Conservation (phyloP, 768 basidiomycete species). For the Cystobasidium ongulense region DNA sequence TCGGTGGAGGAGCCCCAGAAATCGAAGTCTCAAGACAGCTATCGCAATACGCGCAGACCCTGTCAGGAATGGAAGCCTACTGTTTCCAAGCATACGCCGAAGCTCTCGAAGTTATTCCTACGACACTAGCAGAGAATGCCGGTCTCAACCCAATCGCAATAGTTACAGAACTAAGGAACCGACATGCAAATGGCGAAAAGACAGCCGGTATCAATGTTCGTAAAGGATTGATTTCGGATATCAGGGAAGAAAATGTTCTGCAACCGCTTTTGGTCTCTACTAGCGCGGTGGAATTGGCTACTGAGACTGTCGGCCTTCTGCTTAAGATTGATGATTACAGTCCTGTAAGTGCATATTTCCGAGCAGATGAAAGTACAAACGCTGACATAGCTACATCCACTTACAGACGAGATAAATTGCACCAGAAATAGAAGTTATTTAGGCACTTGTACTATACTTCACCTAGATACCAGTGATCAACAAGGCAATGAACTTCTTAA, state of each 20-base stretch:
- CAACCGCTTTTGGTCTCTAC: constrained; percentile 88
- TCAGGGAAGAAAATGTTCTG: constrained; percentile 92
- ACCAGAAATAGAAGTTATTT: background rate
- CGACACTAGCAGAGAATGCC: constrained; percentile 94
- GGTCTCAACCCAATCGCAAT: constrained; percentile 96
- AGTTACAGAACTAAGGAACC: constrained; percentile 92
- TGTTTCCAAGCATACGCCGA: constrained; percentile 99
- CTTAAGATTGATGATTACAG: constrained; percentile 59
- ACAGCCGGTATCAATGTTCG: constrained; percentile 97
- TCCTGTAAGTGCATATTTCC: background rate
- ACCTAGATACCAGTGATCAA: background rate
- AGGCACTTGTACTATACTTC: background rate
- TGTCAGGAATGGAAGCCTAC: constrained; percentile 97
- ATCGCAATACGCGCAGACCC: constrained; percentile 78
- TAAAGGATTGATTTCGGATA: constrained; percentile 94
- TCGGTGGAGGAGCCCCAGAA: constrained; percentile 94
- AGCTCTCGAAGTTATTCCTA: constrained; percentile 94
- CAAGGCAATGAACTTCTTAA: no score
- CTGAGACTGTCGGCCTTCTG: constrained; percentile 93
- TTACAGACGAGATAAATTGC: constrained; percentile 4
- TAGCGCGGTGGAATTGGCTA: constrained; percentile 86
- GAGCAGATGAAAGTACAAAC: background rate
- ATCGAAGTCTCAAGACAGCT: constrained; percentile 90
- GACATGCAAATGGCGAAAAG: constrained; percentile 84
- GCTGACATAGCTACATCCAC: background rate